A percentile compares a stretch with the other conserved stretches of the same genome.
Evolutionary conservation across 106 monocot genomes (phyloP).

Genomic region (Dioscorea alata): DNA sequence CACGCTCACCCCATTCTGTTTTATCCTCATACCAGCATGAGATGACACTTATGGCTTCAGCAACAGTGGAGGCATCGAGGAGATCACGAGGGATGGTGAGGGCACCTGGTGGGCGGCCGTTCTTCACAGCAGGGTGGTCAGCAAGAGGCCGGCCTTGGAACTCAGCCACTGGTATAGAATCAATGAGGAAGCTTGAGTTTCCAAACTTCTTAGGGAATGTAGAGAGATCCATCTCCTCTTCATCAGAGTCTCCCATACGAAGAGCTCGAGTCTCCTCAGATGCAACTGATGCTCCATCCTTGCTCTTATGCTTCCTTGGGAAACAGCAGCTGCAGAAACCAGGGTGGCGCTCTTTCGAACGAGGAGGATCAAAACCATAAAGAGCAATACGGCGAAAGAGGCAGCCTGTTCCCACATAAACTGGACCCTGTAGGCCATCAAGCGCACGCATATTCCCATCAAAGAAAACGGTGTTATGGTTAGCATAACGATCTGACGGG

Average conservation of each 20-base stretch:
- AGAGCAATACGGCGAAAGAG: conserved; percentile 55
- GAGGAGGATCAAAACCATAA: conserved; percentile 65
- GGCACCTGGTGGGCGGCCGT: conserved; percentile 70
- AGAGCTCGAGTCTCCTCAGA: conserved; percentile 57
- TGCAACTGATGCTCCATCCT: conserved; percentile 5
- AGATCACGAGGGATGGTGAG: conserved; percentile 51
- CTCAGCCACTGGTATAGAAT: conserved; percentile 72
- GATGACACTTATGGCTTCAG: conserved; percentile 84
- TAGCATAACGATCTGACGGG: conserved; percentile 90
- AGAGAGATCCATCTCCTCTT: conserved; percentile 51
- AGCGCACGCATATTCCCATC: conserved; percentile 96
- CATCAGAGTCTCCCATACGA: conserved; percentile 36
- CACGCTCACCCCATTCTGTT: conserved; percentile 80
- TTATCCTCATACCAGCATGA: conserved; percentile 99
- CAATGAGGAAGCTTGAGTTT: conserved; percentile 64
- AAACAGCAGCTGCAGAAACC: conserved; percentile 55
- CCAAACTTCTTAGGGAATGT: conserved; percentile 54
- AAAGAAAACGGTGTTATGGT: conserved; percentile 91
- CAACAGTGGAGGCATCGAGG: conserved; percentile 74
- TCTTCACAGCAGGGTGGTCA: conserved; percentile 75
- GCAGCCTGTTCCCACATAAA: conserved; percentile 71
- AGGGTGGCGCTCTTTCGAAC: conserved; percentile 31
- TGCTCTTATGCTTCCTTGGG: conserved; percentile 27
- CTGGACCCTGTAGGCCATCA: conserved; percentile 70
- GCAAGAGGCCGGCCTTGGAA: conserved; percentile 78